These are phyloP conservation scores for Aspergillus versicolor DNA, from an alignment of 2,329 filamentous ascomycete genomes.

Conservation along the genomic window DNA sequence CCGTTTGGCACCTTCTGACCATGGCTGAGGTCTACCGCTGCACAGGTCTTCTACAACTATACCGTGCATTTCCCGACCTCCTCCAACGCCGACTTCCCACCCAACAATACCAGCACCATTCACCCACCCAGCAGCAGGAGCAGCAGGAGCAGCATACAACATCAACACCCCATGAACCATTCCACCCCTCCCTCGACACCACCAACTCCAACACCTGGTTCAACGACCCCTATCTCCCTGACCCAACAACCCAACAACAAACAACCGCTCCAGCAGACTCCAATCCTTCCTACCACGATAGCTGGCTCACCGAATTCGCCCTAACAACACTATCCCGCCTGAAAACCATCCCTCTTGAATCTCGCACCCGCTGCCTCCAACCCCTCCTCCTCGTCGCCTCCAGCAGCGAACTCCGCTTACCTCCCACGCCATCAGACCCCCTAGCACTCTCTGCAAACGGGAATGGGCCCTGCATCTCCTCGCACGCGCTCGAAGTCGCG, in stretches of 20 bases:
- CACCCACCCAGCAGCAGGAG: conserved; percentile 1
- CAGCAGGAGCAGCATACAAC: conserved; percentile 17
- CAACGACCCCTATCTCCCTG: conserved; percentile 8
- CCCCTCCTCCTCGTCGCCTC: conserved; percentile 53
- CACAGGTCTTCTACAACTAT: conserved; percentile 54
- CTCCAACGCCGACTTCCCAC: conserved; percentile 44
- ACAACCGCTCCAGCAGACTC: background rate
- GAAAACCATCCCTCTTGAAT: conserved; percentile 51
- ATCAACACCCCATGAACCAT: conserved; percentile 18
- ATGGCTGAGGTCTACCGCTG: conserved; percentile 56
- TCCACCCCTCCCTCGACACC: background rate
- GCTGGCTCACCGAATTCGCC: conserved; percentile 52
- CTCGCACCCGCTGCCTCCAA: conserved; percentile 55
- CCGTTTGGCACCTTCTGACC: conserved; percentile 53
- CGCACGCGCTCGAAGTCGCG: conserved; percentile 47
- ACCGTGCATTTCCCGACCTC: conserved; percentile 54
- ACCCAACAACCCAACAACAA: conserved; percentile 29
- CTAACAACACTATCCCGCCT: conserved; percentile 52
- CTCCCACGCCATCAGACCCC: conserved; percentile 16
- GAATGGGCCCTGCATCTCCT: conserved; percentile 29
- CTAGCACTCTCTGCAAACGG: background rate
- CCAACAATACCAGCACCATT: conserved; percentile 7
- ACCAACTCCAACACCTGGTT: conserved; percentile 12
- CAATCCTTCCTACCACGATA: conserved; percentile 24
- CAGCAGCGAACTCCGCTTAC: conserved; percentile 52